These are phyloP conservation scores for Zymoseptoria brevis DNA, from an alignment of 2,329 filamentous ascomycete genomes.

Conservation along the genomic window DNA sequence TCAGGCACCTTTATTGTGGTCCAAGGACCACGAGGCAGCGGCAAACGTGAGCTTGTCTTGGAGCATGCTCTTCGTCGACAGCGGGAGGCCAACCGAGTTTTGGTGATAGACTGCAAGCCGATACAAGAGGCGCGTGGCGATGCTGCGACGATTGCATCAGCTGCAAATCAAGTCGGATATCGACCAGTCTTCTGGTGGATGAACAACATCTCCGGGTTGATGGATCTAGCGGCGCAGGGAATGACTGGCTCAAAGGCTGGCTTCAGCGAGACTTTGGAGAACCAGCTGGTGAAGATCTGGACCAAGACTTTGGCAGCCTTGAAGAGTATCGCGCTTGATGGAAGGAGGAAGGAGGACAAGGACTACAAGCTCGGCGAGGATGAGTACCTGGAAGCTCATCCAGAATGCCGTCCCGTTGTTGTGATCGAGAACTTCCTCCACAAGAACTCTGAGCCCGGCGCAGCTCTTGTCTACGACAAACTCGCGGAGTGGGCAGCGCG, in stretches of 20 bases:
- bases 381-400: slow-evolving; percentile 82
- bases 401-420: slow-evolving; percentile 72
- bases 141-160: slow-evolving; percentile 70
- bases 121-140: slow-evolving; percentile 88
- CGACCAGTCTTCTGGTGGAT: slow-evolving; percentile 92
- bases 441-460: slow-evolving; percentile 48
- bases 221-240: slow-evolving; percentile 86
- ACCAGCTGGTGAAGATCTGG: slow-evolving; percentile 81
- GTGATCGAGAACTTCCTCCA: slow-evolving; percentile 89
- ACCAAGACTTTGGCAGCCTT: slow-evolving; percentile 74
- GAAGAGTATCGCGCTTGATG: slow-evolving; percentile 65
- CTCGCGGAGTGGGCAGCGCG: slow-evolving; percentile 77
- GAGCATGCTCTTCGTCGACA: slow-evolving; percentile 68
- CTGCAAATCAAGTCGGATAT: slow-evolving; percentile 80
- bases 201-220: slow-evolving; percentile 85
- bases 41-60: slow-evolving; percentile 79
- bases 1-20: slow-evolving; percentile 89
- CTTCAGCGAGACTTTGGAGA: slow-evolving; percentile 86
- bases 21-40: slow-evolving; percentile 83
- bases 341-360: slow-evolving; percentile 62
- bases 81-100: slow-evolving; percentile 57
- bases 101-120: slow-evolving; percentile 86
- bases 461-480: slow-evolving; percentile 43
- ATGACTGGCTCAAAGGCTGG: slow-evolving; percentile 91
- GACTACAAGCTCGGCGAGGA: slow-evolving; percentile 69